phyloP scores from a whole-genome alignment of 148 eudicot species.

The Amaranthus hypochondriacus region DNA sequence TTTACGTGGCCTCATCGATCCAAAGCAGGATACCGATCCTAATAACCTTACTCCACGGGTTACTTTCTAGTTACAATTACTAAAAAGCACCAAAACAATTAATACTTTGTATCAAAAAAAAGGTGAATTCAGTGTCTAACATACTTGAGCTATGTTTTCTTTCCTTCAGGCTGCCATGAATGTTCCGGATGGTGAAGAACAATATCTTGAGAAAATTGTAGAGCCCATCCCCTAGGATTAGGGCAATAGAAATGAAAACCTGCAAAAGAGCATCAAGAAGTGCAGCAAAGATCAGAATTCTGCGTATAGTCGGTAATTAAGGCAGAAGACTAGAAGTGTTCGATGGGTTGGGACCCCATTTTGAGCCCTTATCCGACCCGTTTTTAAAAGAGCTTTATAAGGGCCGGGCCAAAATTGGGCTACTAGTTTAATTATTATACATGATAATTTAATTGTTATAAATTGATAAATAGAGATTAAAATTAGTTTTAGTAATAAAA shows the following conservation, averaged over 20 bases:
- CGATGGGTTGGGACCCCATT: no score
- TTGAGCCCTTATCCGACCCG: no score
- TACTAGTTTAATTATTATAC: no score
- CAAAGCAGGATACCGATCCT: no score
- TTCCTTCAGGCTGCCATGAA: slow-evolving; percentile 35
- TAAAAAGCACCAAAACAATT: not conserved
- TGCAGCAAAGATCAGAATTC: not conserved
- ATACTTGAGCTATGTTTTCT: slow-evolving; percentile 40
- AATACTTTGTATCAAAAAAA: not conserved
- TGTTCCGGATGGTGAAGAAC: slow-evolving; percentile 38
- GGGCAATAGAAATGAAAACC: slow-evolving; percentile 77
- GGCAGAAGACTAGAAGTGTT: not conserved
- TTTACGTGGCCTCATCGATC: no score
- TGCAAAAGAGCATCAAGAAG: slow-evolving; percentile 21
- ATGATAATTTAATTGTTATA: no score
- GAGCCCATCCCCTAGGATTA: slow-evolving; percentile 71
- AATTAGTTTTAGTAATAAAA: no score
- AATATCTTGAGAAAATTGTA: slow-evolving; percentile 67
- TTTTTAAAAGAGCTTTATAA: no score
- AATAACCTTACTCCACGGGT: not conserved
- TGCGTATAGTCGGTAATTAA: not conserved
- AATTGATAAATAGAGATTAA: no score
- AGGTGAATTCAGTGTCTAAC: slow-evolving; percentile 3
- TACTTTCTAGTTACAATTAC: not conserved
- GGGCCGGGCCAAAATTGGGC: no score